Percentiles rank a stretch among this genome's conserved stretches.
Conservation (phyloP, 257 asterid genomes). For the Craterostigma plantagineum region DNA sequence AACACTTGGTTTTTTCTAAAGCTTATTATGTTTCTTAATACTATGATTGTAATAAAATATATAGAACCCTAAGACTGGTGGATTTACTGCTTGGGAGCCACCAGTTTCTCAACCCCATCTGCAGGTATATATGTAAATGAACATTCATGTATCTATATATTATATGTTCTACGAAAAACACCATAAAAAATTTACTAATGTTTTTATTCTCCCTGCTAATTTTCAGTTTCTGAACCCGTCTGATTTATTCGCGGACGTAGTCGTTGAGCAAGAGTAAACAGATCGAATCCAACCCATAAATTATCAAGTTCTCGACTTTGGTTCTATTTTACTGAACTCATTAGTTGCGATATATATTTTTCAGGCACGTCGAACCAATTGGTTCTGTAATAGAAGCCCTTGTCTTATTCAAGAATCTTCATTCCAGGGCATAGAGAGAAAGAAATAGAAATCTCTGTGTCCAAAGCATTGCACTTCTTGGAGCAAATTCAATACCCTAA, state of each 20-base stretch:
- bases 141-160: no score
- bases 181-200: no score
- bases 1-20: no score
- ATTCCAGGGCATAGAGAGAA: conserved; percentile 54
- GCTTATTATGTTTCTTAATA: no score
- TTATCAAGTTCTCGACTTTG: background rate
- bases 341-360: no score
- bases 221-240: conserved; percentile 41
- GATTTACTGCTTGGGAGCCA: conserved; percentile 52
- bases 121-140: conserved; percentile 21
- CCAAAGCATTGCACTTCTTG: conserved; percentile 29
- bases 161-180: no score
- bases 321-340: background rate
- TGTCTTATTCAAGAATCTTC: conserved; percentile 29
- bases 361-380: conserved; percentile 49
- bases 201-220: no score
- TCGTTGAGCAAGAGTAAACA: conserved; percentile 65
- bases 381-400: conserved; percentile 37
- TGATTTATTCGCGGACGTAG: conserved; percentile 58
- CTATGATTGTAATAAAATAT: no score
- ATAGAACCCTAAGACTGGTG: conserved; percentile 17
- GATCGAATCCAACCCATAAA: no score
- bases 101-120: conserved; percentile 48
- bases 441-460: conserved; percentile 39
- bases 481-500: conserved; percentile 38